A percentile compares a stretch with the other conserved stretches of the same genome.
These are phyloP conservation scores for Plasmodium sp. DNA, from an alignment of 169 alveolate genomes.

Conservation along the genomic window DNA sequence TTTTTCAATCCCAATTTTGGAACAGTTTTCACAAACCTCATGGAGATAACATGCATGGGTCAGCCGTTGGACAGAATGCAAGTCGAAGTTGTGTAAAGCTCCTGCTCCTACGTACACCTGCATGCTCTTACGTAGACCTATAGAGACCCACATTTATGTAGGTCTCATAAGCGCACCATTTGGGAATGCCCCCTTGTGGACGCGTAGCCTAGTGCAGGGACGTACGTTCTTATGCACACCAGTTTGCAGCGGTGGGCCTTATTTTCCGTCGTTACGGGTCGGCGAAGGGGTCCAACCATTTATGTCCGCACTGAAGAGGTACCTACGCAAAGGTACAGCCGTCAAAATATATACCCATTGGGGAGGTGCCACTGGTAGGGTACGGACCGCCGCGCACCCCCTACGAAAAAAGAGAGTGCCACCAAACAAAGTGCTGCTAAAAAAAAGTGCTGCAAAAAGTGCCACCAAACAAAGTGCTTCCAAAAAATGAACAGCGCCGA, in stretches of 20 bases:
- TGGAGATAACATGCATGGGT: not conserved
- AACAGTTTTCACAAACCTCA: not conserved
- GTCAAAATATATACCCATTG: not conserved
- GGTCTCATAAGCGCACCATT: not conserved
- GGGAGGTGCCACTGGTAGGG: not conserved
- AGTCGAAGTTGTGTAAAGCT: not conserved
- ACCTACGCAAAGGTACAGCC: not conserved
- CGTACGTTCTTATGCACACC: not conserved
- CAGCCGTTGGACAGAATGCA: not conserved
- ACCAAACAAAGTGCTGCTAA: not conserved
- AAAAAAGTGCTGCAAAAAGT: not conserved
- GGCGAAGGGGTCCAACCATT: not conserved
- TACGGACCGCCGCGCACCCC: not conserved
- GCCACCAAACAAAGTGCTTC: not conserved
- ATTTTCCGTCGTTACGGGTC: not conserved
- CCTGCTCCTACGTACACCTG: not conserved
- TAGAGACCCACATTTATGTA: not conserved
- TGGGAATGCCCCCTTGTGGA: not conserved
- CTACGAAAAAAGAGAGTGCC: not conserved
- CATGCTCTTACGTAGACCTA: not conserved
- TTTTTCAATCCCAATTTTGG: conserved; percentile 3
- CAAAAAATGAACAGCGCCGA: conserved; percentile 46
- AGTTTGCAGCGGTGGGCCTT: not conserved
- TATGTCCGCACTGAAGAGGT: not conserved
- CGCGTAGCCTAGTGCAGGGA: not conserved